Conservation (phyloP, 305 asterid species). For the Vinca major region DNA sequence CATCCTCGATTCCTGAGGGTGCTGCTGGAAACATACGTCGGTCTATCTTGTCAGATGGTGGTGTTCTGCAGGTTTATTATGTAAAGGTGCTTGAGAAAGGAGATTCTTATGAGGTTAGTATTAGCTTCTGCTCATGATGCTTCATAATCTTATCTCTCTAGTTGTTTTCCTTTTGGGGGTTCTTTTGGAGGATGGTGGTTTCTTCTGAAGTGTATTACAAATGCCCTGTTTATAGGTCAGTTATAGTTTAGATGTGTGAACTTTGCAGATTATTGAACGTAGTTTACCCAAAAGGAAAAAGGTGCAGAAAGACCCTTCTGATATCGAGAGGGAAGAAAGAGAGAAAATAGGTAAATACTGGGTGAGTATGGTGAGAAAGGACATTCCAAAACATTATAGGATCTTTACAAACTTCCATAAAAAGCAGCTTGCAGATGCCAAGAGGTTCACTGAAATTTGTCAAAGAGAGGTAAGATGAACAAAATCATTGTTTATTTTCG, state of each 20-base stretch:
- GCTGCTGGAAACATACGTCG: conserved; percentile 84
- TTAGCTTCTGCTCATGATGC: conserved; percentile 4
- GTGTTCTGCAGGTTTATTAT: conserved; percentile 72
- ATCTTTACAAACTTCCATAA: conserved; percentile 56
- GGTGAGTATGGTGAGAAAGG: conserved; percentile 81
- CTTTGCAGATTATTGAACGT: conserved; percentile 88
- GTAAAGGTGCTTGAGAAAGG: conserved; percentile 99
- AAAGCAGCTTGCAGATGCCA: conserved; percentile 75
- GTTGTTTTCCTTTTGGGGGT: background rate
- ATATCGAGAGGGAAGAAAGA: conserved; percentile 78
- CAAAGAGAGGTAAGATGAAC: conserved; percentile 73
- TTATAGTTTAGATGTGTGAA: conserved; percentile 21
- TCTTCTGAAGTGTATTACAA: background rate
- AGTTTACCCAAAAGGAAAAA: conserved; percentile 71
- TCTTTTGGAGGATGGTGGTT: too few relatives aligned
- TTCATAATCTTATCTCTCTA: background rate
- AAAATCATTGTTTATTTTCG: conserved; percentile 9
- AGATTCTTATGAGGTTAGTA: conserved; percentile 87
- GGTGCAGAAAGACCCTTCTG: conserved; percentile 74
- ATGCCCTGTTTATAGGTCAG: conserved; percentile 18
- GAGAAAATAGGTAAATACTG: conserved; percentile 72
- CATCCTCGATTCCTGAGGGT: conserved; percentile 88
- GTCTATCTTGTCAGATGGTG: conserved; percentile 79
- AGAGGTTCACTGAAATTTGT: conserved; percentile 79
- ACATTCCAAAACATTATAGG: conserved; percentile 86